These are phyloP conservation scores for Furcasterigmium sp. DNA, from an alignment of 2,329 filamentous ascomycete species.

Conservation along the genomic window DNA sequence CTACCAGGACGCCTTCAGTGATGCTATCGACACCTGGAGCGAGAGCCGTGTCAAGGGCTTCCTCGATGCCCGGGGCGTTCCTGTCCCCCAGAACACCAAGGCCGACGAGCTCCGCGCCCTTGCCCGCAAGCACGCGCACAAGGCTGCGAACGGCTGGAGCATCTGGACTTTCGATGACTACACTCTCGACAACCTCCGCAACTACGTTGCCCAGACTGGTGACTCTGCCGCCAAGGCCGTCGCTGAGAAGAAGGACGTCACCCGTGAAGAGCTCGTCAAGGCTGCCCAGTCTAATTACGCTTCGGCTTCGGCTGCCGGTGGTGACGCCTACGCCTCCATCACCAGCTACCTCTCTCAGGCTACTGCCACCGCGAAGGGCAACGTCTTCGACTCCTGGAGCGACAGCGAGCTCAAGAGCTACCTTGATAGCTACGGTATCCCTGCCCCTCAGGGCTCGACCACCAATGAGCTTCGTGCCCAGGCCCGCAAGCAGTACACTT, in stretches of 20 bases:
- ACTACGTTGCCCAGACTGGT: slow-evolving; percentile 47
- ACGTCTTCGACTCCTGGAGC: slow-evolving; percentile 68
- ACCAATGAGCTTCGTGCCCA: slow-evolving; percentile 65
- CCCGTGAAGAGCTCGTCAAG: slow-evolving; percentile 67
- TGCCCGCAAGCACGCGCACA: slow-evolving; percentile 69
- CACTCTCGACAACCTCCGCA: slow-evolving; percentile 63
- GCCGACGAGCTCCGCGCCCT: slow-evolving; percentile 68
- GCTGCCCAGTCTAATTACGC: slow-evolving; percentile 58
- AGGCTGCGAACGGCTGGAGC: slow-evolving; percentile 61
- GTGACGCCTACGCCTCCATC: slow-evolving; percentile 56
- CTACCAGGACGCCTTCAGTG: slow-evolving; percentile 61
- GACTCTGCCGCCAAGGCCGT: slow-evolving; percentile 52
- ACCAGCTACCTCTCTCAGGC: slow-evolving; percentile 65
- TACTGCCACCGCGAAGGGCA: slow-evolving; percentile 60
- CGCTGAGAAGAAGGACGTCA: slow-evolving; percentile 57
- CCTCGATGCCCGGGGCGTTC: slow-evolving; percentile 70
- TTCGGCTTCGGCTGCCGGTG: slow-evolving; percentile 54
- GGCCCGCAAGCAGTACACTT: slow-evolving; percentile 68
- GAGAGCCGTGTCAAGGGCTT: slow-evolving; percentile 74
- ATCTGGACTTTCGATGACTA: slow-evolving; percentile 79
- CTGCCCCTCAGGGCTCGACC: slow-evolving; percentile 61
- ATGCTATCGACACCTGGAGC: slow-evolving; percentile 60
- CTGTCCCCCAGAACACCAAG: slow-evolving; percentile 67
- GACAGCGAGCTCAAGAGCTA: slow-evolving; percentile 71
- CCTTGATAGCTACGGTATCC: slow-evolving; percentile 71